Conservation (phyloP, 257 asterid genomes). For the Nicotiana sylvestris region DNA sequence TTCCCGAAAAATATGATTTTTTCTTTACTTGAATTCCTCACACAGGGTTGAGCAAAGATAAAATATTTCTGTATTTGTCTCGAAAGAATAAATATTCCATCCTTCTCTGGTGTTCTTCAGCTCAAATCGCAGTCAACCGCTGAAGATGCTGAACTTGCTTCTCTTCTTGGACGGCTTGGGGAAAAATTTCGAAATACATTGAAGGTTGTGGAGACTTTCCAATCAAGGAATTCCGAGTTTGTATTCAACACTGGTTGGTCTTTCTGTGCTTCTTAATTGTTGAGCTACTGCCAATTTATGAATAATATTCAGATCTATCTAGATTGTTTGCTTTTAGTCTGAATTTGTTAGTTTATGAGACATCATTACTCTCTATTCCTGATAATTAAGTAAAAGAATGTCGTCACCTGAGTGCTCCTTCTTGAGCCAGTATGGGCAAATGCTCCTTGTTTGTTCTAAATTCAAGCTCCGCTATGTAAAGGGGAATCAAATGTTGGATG, state of each 20-base stretch:
- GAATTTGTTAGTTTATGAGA: neutral
- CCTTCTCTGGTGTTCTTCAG: constrained; percentile 29
- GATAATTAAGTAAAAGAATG: constrained; percentile 6
- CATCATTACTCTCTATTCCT: neutral
- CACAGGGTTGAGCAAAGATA: neutral
- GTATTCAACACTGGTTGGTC: constrained; percentile 74
- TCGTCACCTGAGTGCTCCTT: constrained; percentile 7
- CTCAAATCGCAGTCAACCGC: constrained; percentile 46
- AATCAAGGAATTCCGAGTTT: constrained; percentile 73
- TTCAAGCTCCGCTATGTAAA: neutral
- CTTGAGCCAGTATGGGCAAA: neutral
- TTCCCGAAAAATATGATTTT: neutral
- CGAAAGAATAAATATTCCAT: neutral
- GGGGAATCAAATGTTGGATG: neutral
- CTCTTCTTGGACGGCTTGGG: constrained; percentile 47
- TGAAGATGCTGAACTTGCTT: constrained; percentile 51
- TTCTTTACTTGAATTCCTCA: neutral
- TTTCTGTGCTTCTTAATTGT: neutral
- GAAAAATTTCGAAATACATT: constrained; percentile 54
- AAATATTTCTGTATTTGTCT: neutral
- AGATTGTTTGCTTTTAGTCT: constrained; percentile 1
- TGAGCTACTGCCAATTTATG: neutral
- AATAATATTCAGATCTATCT: neutral
- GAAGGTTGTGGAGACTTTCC: constrained; percentile 55
- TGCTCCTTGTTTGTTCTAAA: neutral